Percentiles rank a stretch among this genome's conserved stretches.
These are phyloP conservation scores for Penicillium olsonii DNA, from an alignment of 2,329 filamentous ascomycete species.

Conservation along the genomic window DNA sequence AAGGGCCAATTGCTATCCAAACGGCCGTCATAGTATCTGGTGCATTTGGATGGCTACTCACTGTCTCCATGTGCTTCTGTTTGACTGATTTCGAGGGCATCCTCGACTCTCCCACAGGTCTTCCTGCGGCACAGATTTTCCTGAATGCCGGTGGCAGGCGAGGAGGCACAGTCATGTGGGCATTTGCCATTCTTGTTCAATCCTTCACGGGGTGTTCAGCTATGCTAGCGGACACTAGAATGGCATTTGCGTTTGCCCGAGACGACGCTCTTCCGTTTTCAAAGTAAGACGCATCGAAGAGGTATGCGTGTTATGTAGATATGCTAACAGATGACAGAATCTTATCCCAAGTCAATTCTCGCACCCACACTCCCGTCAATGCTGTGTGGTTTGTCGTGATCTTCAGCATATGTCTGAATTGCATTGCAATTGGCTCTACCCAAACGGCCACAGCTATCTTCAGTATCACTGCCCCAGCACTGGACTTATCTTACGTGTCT, in stretches of 20 bases:
- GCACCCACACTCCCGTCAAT: conserved; percentile 62
- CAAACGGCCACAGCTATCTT: conserved; percentile 53
- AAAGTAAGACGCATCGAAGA: conserved; percentile 37
- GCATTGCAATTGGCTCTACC: conserved; percentile 47
- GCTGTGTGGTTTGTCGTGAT: conserved; percentile 65
- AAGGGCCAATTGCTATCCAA: conserved; percentile 61
- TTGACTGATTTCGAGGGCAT: conserved; percentile 60
- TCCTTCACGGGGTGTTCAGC: conserved; percentile 66
- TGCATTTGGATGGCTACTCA: conserved; percentile 62
- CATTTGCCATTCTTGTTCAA: conserved; percentile 63
- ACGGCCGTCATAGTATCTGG: conserved; percentile 62
- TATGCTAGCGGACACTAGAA: conserved; percentile 64
- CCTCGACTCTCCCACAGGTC: conserved; percentile 58
- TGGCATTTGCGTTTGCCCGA: conserved; percentile 63
- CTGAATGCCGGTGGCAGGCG: conserved; percentile 60
- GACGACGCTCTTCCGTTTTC: conserved; percentile 64
- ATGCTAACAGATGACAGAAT: conserved; percentile 38
- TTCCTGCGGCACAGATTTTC: conserved; percentile 62
- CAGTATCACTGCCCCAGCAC: conserved; percentile 54
- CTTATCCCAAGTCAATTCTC: conserved; percentile 54
- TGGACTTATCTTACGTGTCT: conserved; percentile 59
- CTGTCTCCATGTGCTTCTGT: conserved; percentile 65
- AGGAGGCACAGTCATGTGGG: conserved; percentile 63
- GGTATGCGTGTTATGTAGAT: not conserved
- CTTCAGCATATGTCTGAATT: conserved; percentile 57